A percentile compares a stretch with the other conserved stretches of the same genome.
These are phyloP conservation scores for Xylaria acuta DNA, from an alignment of 495 filamentous ascomycete species.

Conservation along the genomic window DNA sequence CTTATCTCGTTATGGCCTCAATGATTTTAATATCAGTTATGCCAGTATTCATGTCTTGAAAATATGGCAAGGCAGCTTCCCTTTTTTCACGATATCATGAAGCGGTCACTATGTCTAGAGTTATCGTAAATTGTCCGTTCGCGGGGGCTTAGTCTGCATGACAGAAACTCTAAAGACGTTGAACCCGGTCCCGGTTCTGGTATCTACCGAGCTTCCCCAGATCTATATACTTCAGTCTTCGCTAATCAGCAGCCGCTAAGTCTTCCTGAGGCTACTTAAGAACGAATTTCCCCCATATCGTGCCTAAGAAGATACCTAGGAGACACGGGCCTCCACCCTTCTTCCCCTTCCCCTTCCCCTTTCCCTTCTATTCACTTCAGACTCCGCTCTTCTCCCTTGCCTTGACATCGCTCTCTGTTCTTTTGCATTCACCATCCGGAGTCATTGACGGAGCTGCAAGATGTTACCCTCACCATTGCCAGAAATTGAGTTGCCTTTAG, in stretches of 20 bases:
- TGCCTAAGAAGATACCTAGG: not conserved
- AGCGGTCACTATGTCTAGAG: not conserved
- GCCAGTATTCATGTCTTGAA: not conserved
- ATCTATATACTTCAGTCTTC: constrained; percentile 14
- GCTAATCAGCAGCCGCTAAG: not conserved
- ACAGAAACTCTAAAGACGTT: constrained; percentile 13
- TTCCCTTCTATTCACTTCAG: not conserved
- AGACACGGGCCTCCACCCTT: constrained; percentile 2
- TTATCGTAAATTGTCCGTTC: not conserved
- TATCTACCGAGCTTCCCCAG: not conserved
- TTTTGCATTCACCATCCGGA: not conserved
- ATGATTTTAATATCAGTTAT: not conserved
- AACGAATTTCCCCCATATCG: not conserved
- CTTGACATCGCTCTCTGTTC: not conserved
- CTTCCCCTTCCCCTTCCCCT: not conserved
- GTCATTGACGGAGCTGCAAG: not conserved
- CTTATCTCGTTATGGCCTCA: not conserved
- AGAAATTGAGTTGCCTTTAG: not conserved
- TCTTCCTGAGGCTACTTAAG: not conserved
- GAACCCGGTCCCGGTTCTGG: not conserved
- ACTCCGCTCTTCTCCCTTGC: not conserved
- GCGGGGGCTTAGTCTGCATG: constrained; percentile 16
- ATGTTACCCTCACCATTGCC: not conserved
- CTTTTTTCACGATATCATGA: not conserved
- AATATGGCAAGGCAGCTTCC: not conserved